A percentile compares a stretch with the other conserved stretches of the same genome.
Evolutionary conservation across 2,329 filamentous ascomycete genomes (phyloP).

Genomic region (Diaporthe nobilis): DNA sequence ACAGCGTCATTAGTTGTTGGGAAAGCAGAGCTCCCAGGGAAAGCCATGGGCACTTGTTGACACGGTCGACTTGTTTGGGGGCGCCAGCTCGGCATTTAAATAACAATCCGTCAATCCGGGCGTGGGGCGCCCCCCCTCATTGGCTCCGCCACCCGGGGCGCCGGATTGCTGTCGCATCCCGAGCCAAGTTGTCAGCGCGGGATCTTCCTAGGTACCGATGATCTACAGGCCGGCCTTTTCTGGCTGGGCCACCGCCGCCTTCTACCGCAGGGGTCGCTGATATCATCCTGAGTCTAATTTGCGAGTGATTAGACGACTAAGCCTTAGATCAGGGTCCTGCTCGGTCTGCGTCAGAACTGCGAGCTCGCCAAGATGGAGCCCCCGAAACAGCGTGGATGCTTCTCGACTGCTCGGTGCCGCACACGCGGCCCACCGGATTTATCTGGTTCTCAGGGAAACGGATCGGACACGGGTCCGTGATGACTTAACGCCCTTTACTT

Average conservation of each 20-base stretch:
- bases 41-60: conserved; percentile 1
- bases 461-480: conserved; percentile 21
- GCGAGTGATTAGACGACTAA: conserved; percentile 5
- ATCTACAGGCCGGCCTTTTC: conserved; percentile 21
- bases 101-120: conserved; percentile 26
- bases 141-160: conserved; percentile 27
- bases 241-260: background rate
- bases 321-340: background rate
- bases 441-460: background rate
- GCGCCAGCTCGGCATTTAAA: conserved; percentile 20
- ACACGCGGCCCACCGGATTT: conserved; percentile 10
- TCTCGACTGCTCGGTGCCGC: conserved; percentile 8
- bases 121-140: background rate
- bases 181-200: conserved; percentile 26
- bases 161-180: conserved; percentile 25
- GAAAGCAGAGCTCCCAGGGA: background rate
- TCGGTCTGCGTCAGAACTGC: conserved; percentile 23
- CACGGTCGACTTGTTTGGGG: background rate
- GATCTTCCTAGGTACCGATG: conserved; percentile 24
- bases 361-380: conserved; percentile 22
- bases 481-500: background rate
- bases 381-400: conserved; percentile 21
- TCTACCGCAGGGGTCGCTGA: background rate
- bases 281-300: conserved; percentile 23
- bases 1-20: background rate